phyloP scores from a whole-genome alignment of 2,329 filamentous ascomycete genomes.

The Aciculosporium take region DNA sequence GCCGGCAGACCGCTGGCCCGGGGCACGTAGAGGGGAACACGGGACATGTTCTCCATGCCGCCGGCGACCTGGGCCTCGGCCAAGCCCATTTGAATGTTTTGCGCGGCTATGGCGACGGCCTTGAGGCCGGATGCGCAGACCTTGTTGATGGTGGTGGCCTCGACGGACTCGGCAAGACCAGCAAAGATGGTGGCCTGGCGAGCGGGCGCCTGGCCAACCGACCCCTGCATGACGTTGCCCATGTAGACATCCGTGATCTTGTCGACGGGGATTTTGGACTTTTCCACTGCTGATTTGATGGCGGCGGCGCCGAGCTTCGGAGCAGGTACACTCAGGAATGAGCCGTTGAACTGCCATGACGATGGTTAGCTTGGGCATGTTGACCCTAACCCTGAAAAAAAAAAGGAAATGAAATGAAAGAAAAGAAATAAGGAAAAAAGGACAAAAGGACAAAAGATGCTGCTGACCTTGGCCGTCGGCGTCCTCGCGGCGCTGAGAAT shows the following conservation, averaged over 20 bases:
- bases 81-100: constrained; percentile 86
- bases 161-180: constrained; percentile 64
- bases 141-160: constrained; percentile 93
- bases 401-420: neutral
- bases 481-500: constrained; percentile 84
- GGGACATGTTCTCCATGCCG: constrained; percentile 97
- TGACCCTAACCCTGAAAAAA: neutral
- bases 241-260: constrained; percentile 91
- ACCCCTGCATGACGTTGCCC: constrained; percentile 82
- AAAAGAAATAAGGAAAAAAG: neutral
- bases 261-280: constrained; percentile 66
- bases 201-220: constrained; percentile 78
- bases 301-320: constrained; percentile 81
- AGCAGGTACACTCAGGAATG: constrained; percentile 68
- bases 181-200: constrained; percentile 84
- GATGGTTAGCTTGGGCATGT: neutral
- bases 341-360: constrained; percentile 69
- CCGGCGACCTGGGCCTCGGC: constrained; percentile 82
- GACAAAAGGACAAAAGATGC: constrained; percentile 4
- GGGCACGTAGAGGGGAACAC: constrained; percentile 79
- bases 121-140: constrained; percentile 94
- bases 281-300: constrained; percentile 80
- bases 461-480: constrained; percentile 83
- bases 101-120: constrained; percentile 76
- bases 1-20: constrained; percentile 68